Evolutionary conservation across 2,329 filamentous ascomycete species (phyloP), one percentile per base, ranked within the genome.

Genomic region (Curvularia lunata): DNA sequence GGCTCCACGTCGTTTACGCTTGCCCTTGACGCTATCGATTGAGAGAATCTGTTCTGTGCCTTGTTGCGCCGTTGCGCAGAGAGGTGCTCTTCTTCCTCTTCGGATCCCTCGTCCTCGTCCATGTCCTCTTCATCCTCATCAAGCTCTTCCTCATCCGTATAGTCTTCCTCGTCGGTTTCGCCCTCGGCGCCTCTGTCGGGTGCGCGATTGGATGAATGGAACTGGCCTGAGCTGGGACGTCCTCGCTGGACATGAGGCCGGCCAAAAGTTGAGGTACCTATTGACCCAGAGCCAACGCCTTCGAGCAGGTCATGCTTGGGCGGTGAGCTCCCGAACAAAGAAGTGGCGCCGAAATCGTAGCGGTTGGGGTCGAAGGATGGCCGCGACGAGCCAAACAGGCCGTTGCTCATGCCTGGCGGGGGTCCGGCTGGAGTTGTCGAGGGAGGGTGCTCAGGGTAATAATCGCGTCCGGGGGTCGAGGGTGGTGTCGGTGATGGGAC

Each of bases 391-490:
- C 81, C 82, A 63, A 85, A 82, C 19, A 82, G 66, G 42, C 79
- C 79, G 25, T 57, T 64, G 61, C 51, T 64, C 53, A 64, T 59
- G 6, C 81, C 80, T 27, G 83, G 82, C 46, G 84, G 84, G 19
- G 79, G 79, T 3, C 82, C 84, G 55, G 80, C 79, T 30, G 85
- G 85, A 21, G 84, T 86, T 52, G 84, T 86, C 5, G 85, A 86
- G 43, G 82, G 78, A 40, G 76, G 73, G 60, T 69, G 58, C 51
- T 64, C 65, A 51, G 64, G 65, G n/a, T 64, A 65, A 43, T 62
- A 66, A 48, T 64, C 63, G 37, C 67, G 67, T 48, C 69, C 69
- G 37, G 75, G 75, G 7, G 75, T 77, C 7, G 76, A 76, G 43
- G 76, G 76, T 32, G 75, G 71, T 41, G 69, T 66, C 9, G 73